Conservation (phyloP, 2,329 filamentous ascomycete species). For the Aspergillus sp. region DNA sequence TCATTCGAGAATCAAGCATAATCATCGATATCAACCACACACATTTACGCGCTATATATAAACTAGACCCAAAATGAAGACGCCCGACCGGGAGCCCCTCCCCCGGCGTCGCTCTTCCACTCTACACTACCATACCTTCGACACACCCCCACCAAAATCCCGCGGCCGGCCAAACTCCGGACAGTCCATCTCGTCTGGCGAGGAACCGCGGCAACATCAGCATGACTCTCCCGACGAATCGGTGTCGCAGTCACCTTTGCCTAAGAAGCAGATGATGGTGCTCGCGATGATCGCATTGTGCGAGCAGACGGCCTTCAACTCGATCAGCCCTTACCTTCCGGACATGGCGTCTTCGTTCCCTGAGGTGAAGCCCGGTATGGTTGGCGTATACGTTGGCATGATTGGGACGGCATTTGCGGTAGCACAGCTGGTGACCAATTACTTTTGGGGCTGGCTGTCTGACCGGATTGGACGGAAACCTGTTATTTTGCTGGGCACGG, state of each 20-base stretch:
- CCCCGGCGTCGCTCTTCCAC: slow-evolving; percentile 48
- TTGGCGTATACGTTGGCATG: slow-evolving; percentile 86
- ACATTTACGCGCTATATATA: neutral
- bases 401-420: slow-evolving; percentile 90
- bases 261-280: slow-evolving; percentile 78
- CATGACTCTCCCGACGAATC: slow-evolving; percentile 31
- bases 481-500: slow-evolving; percentile 78
- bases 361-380: slow-evolving; percentile 70
- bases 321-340: slow-evolving; percentile 91
- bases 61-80: slow-evolving; percentile 29
- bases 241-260: slow-evolving; percentile 68
- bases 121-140: slow-evolving; percentile 54
- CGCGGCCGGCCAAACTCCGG: slow-evolving; percentile 50
- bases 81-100: slow-evolving; percentile 35
- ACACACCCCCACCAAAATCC: slow-evolving; percentile 52
- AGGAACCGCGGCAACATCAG: slow-evolving; percentile 31
- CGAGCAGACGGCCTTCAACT: slow-evolving; percentile 96
- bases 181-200: slow-evolving; percentile 45
- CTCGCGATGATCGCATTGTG: slow-evolving; percentile 86
- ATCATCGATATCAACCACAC: neutral
- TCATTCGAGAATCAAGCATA: neutral
- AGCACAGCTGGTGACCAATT: slow-evolving; percentile 90
- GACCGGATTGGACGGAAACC: slow-evolving; percentile 81
- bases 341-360: slow-evolving; percentile 89
- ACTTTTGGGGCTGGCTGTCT: slow-evolving; percentile 85